Evolutionary conservation across 2,329 filamentous ascomycete species (phyloP).

Genomic region (Keithomyces neogunnii): DNA sequence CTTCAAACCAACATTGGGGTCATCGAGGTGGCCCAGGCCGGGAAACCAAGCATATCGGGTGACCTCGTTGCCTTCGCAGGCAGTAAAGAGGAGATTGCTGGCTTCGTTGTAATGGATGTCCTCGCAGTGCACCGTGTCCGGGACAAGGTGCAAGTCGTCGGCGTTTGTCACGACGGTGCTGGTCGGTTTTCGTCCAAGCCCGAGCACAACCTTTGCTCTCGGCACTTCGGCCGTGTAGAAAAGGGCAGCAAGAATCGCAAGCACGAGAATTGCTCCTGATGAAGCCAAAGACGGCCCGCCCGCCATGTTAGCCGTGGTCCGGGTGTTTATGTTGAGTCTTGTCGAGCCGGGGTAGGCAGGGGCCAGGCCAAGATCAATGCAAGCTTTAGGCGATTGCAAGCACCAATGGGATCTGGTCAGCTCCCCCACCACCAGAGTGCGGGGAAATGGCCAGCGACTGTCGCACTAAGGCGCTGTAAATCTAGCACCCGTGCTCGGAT

Average conservation of each 20-base stretch:
- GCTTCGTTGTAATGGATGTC: constrained; percentile 47
- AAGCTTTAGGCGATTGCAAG: too few species aligned
- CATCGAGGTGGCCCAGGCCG: constrained; percentile 30
- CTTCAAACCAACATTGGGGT: constrained; percentile 24
- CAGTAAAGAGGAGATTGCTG: constrained; percentile 43
- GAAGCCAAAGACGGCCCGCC: not conserved
- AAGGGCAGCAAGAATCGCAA: constrained; percentile 2
- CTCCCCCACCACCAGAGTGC: too few species aligned
- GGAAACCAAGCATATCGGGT: constrained; percentile 45
- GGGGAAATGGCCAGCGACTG: too few species aligned
- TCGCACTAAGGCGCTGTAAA: too few species aligned
- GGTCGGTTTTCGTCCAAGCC: constrained; percentile 16
- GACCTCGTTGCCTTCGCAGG: constrained; percentile 39
- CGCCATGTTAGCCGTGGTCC: not conserved
- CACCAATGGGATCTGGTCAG: too few species aligned
- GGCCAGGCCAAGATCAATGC: too few species aligned
- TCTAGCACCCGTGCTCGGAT: too few species aligned
- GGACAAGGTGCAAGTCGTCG: constrained; percentile 31
- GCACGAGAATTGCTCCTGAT: not conserved
- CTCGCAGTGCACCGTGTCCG: constrained; percentile 48
- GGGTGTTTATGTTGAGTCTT: too few species aligned
- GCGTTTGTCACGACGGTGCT: constrained; percentile 12
- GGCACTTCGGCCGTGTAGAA: constrained; percentile 5
- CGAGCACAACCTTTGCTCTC: constrained; percentile 12
- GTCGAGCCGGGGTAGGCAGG: too few species aligned